Percentiles rank a stretch among this genome's conserved stretches.
Conservation (phyloP, 2,329 filamentous ascomycete species). For the Gliomastix tumulicola region DNA sequence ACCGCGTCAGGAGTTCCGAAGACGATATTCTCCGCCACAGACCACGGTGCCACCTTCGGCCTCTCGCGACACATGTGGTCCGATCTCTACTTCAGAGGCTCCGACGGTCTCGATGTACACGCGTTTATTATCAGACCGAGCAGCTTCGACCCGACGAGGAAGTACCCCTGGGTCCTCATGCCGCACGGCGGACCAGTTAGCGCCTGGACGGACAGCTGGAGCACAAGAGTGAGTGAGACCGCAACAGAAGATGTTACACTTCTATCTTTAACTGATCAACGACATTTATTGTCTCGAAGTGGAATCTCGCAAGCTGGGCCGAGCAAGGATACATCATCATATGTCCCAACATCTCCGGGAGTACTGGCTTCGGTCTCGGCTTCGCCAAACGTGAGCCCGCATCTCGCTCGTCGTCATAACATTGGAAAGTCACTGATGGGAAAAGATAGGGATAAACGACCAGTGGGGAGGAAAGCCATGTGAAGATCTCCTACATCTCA, state of each 20-base stretch:
- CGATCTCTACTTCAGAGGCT: constrained; percentile 32
- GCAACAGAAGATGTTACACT: no score
- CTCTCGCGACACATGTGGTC: constrained; percentile 26
- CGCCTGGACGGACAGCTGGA: constrained; percentile 48
- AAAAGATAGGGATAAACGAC: constrained; percentile 41
- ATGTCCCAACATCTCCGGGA: constrained; percentile 52
- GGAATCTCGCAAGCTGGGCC: constrained; percentile 49
- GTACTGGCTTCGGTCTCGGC: constrained; percentile 44
- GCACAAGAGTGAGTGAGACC: constrained; percentile 28
- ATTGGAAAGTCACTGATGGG: no score
- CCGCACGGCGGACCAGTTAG: constrained; percentile 33
- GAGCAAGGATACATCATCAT: constrained; percentile 55
- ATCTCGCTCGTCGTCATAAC: no score
- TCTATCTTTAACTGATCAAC: no score
- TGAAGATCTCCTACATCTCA: constrained; percentile 45
- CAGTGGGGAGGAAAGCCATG: constrained; percentile 48
- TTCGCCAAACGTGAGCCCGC: constrained; percentile 19
- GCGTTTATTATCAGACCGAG: constrained; percentile 30
- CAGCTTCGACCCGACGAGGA: constrained; percentile 23
- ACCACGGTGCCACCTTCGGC: constrained; percentile 20
- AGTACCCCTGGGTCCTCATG: constrained; percentile 27
- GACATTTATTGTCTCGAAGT: no score
- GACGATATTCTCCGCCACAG: constrained; percentile 20
- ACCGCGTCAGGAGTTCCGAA: constrained; percentile 11
- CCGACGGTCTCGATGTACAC: constrained; percentile 24